Evolutionary conservation across 1,139 yeast genomes (phyloP).

Genomic region (Magnusiomyces paraingens): DNA sequence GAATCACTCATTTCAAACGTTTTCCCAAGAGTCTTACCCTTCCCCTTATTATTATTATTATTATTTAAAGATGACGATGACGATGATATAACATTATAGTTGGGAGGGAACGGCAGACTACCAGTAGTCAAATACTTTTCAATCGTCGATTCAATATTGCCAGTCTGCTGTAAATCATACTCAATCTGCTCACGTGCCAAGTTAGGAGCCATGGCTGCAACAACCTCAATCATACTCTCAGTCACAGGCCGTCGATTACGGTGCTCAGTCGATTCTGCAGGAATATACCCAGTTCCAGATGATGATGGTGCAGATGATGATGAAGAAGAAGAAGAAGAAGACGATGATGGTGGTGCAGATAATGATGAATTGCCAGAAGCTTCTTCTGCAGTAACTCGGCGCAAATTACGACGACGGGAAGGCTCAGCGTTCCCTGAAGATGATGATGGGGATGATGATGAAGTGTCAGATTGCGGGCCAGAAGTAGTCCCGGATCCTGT

Average conservation of each 20-base stretch:
- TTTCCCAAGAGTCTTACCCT: background rate
- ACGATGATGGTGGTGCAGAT: too few species aligned
- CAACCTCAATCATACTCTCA: conserved; percentile 77
- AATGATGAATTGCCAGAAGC: too few species aligned
- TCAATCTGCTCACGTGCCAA: conserved; percentile 62
- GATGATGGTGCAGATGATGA: too few species aligned
- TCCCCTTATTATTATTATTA: too few species aligned
- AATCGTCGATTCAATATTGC: conserved; percentile 75
- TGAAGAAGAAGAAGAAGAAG: too few species aligned
- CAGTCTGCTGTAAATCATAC: conserved; percentile 50
- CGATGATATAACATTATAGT: conserved; percentile 18
- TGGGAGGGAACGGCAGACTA: conserved; percentile 62
- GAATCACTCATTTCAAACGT: background rate
- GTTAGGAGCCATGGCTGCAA: conserved; percentile 74
- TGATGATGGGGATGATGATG: background rate
- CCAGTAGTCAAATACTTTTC: conserved; percentile 63
- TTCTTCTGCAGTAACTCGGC: background rate
- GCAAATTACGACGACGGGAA: conserved; percentile 19
- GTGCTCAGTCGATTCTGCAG: conserved; percentile 1
- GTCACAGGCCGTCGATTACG: conserved; percentile 50
- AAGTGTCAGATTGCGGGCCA: background rate
- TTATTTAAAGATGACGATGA: background rate
- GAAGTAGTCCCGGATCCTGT: background rate
- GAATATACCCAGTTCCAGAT: background rate
- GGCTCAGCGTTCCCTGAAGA: background rate